A percentile compares a stretch with the other conserved stretches of the same genome.
Evolutionary conservation across 1,139 yeast species (phyloP).

Genomic region (Candida tunisiensis): DNA sequence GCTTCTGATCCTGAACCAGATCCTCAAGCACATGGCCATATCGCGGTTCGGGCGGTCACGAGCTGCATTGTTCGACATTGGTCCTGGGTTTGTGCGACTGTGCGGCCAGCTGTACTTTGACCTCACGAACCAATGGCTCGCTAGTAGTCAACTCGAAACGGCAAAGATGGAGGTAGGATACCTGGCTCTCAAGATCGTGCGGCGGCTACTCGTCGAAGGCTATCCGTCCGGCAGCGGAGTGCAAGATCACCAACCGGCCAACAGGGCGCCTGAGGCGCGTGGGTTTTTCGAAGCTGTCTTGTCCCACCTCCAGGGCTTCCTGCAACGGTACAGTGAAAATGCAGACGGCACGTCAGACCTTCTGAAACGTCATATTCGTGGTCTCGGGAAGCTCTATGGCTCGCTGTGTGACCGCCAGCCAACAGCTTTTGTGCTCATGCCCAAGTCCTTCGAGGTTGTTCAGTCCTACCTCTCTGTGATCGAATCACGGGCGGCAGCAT

Average conservation of each 20-base stretch:
- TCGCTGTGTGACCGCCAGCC: conserved; percentile 42
- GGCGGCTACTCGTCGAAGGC: conserved; percentile 66
- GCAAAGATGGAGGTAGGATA: conserved; percentile 57
- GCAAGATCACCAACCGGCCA: conserved; percentile 51
- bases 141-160: conserved; percentile 16
- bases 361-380: conserved; percentile 53
- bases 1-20: conserved; percentile 54
- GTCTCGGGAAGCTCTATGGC: conserved; percentile 60
- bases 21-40: conserved; percentile 53
- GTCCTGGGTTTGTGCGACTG: conserved; percentile 43
- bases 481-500: conserved; percentile 42
- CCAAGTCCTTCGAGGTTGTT: conserved; percentile 43
- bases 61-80: conserved; percentile 57
- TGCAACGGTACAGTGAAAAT: conserved; percentile 35
- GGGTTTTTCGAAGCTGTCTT: conserved; percentile 45
- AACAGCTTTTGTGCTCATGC: conserved; percentile 53
- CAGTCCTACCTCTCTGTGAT: conserved; percentile 40
- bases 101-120: conserved; percentile 41
- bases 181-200: conserved; percentile 51
- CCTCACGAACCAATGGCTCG: conserved; percentile 49
- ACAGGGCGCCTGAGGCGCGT: conserved; percentile 36
- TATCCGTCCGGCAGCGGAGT: too few species aligned
- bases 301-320: conserved; percentile 41
- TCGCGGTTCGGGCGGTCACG: conserved; percentile 76
- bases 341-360: conserved; percentile 39